Percentiles rank a stretch among this genome's conserved stretches.
Evolutionary conservation across 164 flowering plant species (phyloP).

Genomic region (Protea cynaroides): DNA sequence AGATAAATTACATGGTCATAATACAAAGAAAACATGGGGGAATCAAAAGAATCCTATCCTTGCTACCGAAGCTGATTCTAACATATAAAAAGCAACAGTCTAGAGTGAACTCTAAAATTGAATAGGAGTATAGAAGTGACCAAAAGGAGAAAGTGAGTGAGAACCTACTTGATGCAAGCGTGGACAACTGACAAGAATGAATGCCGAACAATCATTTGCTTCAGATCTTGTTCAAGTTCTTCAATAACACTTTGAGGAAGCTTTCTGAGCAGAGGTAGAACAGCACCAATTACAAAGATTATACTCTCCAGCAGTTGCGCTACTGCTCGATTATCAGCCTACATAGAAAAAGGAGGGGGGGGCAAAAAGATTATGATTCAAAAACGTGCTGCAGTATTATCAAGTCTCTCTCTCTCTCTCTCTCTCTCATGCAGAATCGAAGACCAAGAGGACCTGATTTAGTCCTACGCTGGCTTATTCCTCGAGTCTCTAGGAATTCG

Average conservation of each 20-base stretch:
- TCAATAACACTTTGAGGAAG: slow-evolving; percentile 64
- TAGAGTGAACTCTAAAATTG: too few relatives aligned
- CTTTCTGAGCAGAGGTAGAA: slow-evolving; percentile 81
- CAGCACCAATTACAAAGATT: slow-evolving; percentile 78
- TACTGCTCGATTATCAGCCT: slow-evolving; percentile 77
- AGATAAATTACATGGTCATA: too few relatives aligned
- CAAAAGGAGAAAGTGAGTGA: background rate
- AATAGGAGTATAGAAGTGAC: too few relatives aligned
- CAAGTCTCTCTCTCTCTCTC: too few relatives aligned
- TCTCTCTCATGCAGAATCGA: too few relatives aligned
- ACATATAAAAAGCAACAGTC: too few relatives aligned
- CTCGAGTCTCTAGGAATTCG: too few relatives aligned
- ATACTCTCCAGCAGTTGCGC: slow-evolving; percentile 88
- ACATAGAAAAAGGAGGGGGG: slow-evolving; percentile 6
- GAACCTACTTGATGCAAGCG: slow-evolving; percentile 84
- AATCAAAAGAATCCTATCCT: too few relatives aligned
- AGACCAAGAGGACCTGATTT: too few relatives aligned
- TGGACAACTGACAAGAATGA: slow-evolving; percentile 92
- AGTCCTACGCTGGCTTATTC: too few relatives aligned
- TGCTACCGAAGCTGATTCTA: too few relatives aligned
- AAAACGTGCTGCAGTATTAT: slow-evolving; percentile 11
- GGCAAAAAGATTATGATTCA: background rate
- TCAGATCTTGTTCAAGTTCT: slow-evolving; percentile 94
- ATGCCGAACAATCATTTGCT: slow-evolving; percentile 90
- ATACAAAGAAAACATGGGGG: too few relatives aligned